Evolutionary conservation across 2,329 filamentous ascomycete genomes (phyloP).

Genomic region (Calonectria hongkongensis): DNA sequence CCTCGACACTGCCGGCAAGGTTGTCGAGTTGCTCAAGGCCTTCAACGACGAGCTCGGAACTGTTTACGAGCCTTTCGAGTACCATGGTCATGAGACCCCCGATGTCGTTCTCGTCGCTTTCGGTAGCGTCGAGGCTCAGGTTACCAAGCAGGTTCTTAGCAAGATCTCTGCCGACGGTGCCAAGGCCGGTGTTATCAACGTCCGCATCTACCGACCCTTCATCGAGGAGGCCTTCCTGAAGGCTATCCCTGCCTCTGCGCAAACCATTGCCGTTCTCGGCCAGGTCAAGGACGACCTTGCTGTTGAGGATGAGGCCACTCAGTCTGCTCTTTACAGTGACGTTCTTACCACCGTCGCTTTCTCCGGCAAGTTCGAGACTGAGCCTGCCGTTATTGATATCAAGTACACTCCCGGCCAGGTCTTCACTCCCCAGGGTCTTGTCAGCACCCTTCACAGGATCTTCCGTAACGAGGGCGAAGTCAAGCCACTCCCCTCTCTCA

Average conservation of each 20-base stretch:
- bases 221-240: conserved; percentile 95
- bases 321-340: conserved; percentile 94
- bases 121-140: conserved; percentile 91
- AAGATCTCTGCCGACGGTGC: conserved; percentile 83
- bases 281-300: conserved; percentile 86
- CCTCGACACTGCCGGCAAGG: conserved; percentile 82
- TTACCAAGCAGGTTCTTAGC: conserved; percentile 86
- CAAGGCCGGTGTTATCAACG: conserved; percentile 91
- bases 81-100: conserved; percentile 87
- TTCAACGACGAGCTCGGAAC: conserved; percentile 96
- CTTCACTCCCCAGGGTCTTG: conserved; percentile 73
- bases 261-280: conserved; percentile 88
- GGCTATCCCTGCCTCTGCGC: conserved; percentile 83
- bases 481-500: conserved; percentile 63
- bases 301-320: conserved; percentile 83
- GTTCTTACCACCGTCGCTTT: conserved; percentile 91
- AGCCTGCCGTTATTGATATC: conserved; percentile 83
- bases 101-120: conserved; percentile 93
- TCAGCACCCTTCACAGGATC: conserved; percentile 70
- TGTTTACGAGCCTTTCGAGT: conserved; percentile 94
- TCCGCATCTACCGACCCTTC: conserved; percentile 95
- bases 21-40: conserved; percentile 80
- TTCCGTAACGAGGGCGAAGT: conserved; percentile 73
- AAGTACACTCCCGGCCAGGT: conserved; percentile 87
- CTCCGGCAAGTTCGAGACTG: conserved; percentile 77